Evolutionary conservation across 139 green algal genomes (phyloP).

Genomic region (Chlorella vulgaris): DNA sequence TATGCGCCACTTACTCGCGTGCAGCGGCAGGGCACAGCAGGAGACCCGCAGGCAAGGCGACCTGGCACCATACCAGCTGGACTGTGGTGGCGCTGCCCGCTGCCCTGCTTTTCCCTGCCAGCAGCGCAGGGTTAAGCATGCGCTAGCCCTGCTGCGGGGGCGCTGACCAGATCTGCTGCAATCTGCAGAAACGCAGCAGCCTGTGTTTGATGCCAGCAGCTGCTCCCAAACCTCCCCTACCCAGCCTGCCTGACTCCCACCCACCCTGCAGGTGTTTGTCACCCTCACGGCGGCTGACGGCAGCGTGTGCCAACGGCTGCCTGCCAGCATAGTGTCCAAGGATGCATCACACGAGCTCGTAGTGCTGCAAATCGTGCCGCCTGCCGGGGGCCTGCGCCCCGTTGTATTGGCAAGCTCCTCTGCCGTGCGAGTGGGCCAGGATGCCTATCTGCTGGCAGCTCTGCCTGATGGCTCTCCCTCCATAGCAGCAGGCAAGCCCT

Average conservation of each 20-base stretch:
- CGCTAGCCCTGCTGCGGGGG: too few relatives aligned
- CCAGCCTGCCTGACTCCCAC: background rate
- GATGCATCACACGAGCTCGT: constrained; percentile 27
- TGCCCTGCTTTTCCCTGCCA: too few relatives aligned
- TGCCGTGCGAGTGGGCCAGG: constrained; percentile 28
- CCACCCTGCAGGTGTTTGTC: constrained; percentile 17
- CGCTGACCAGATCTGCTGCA: too few relatives aligned
- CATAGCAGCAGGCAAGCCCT: constrained; percentile 2
- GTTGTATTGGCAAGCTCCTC: background rate
- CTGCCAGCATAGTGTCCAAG: background rate
- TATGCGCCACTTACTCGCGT: constrained; percentile 21
- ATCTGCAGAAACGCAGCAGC: too few relatives aligned
- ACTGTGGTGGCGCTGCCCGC: too few relatives aligned
- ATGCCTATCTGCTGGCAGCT: constrained; percentile 17
- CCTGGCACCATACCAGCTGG: background rate
- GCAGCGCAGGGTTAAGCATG: too few relatives aligned
- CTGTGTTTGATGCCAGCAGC: too few relatives aligned
- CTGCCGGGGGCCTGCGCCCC: background rate
- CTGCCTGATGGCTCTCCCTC: background rate
- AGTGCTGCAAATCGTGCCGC: constrained; percentile 21
- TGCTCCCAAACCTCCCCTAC: background rate
- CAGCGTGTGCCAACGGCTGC: background rate
- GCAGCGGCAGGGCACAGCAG: background rate
- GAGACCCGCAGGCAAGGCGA: background rate
- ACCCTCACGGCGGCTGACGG: constrained; percentile 13